Base-by-base conservation (phyloP, 306 rosid genomes). In the Gynostemma pentaphyllum region DNA sequence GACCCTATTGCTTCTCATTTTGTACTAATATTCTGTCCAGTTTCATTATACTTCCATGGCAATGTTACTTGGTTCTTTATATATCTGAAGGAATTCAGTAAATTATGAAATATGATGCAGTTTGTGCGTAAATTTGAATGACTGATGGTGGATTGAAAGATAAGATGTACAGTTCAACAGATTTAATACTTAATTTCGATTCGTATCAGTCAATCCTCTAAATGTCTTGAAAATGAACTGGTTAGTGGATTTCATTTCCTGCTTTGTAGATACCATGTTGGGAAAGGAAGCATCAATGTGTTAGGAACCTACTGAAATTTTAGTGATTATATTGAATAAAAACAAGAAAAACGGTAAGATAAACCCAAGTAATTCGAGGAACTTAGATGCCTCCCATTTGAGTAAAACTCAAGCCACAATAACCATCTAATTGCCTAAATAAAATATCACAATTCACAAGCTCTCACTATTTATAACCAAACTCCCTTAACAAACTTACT, bases 1-100 rank as follows among this genome's bases (percentile, higher is more conserved):
- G 50, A 46, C 48, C 64, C 78, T 11, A 24, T 42, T 67, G 40
- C 48, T 68, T 26, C 45, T 70, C n/a, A 26, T 57, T 11, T 18
- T n/a, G 19, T 32, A 44, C 42, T 40, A 24, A 26, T 61, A 18
- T 45, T 60, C 13, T 37, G 44, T 59, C 46, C 36, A 21, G 22
- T 59, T 36, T 59, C 19, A 34, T 36, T 36, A 36, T 36, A 36
- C 64, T 59, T 59, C 14, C 29, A 12, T 21, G 64, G 8, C 36
- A 59, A 59, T 39, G 30, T 59, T n/a, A 21, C 47, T 59, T 36
- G 46, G n/a, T 59, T 37, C 47, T 13, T 37, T 5, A 21, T 59
- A 37, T 37, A 59, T 22, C 65, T 12, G 47, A 59, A 59, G 37
- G 64, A 21, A 59, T 12, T 23, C 32, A 21, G 30, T 21, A 30